Evolutionary conservation across 208 protist species (phyloP).

Genomic region (Crithidia sp.): DNA sequence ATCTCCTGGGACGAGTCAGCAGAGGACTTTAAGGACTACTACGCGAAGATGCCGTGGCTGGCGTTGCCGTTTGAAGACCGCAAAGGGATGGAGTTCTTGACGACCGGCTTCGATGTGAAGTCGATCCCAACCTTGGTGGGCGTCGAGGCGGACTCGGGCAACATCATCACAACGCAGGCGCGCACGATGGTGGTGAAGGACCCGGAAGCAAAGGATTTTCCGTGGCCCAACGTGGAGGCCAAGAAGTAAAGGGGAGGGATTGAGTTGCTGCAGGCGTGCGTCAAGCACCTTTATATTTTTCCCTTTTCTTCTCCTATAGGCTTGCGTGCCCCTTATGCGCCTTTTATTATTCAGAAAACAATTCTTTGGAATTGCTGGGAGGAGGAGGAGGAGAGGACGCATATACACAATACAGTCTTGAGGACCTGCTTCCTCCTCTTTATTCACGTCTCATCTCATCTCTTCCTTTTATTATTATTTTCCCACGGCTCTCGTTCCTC

Average conservation of each 20-base stretch:
- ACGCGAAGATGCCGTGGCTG: constrained; percentile 85
- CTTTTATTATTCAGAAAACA: not conserved
- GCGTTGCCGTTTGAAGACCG: constrained; percentile 68
- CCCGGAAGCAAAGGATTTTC: constrained; percentile 71
- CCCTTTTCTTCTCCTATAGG: not conserved
- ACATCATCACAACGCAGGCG: constrained; percentile 66
- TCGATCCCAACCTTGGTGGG: constrained; percentile 83
- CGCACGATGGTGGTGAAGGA: constrained; percentile 64
- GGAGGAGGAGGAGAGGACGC: too few species aligned
- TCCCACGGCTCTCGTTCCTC: too few species aligned
- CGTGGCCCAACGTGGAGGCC: constrained; percentile 49
- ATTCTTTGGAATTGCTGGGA: too few species aligned
- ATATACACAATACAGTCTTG: too few species aligned
- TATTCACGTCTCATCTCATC: not conserved
- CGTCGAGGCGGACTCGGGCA: constrained; percentile 78
- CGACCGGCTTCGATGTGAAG: constrained; percentile 61
- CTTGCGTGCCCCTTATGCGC: not conserved
- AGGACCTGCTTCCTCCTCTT: not conserved
- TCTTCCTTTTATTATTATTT: not conserved
- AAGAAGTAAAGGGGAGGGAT: constrained; percentile 20
- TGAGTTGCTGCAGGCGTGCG: not conserved
- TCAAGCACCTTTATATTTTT: constrained; percentile 4
- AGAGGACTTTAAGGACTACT: constrained; percentile 79
- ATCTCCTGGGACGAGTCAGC: constrained; percentile 83
- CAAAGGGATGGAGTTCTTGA: constrained; percentile 50